Evolutionary conservation across 176 grass and related monocot genomes (phyloP), one percentile per base, ranked within the genome.

Genomic region (Panicum miliaceum): DNA sequence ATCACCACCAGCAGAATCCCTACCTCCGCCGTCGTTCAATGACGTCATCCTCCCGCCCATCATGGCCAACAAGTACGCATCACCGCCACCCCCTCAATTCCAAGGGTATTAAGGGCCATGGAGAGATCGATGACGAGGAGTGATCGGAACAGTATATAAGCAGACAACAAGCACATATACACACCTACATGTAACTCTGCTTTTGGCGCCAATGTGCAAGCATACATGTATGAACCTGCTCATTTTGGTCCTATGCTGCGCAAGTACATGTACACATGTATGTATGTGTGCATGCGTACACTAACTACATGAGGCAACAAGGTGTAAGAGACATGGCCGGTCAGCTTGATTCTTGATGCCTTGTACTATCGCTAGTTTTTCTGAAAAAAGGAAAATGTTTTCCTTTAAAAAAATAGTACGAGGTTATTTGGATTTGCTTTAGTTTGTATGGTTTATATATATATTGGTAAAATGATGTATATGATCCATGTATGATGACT

Each of bases 61-160:
- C 15, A 71, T 90, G 81, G 78, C 58, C 23, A 74, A 69, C 12
- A 67, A 81, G 1, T 90, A 92, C 41, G 84, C 88, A 0, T 90
- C 88, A 0, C 91, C 88, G 0, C 91, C 91, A 3, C 91, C 91
- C 0, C 91, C 91, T 3, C 77, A 63, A 15, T 92, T 90, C 87
- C 47, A 87, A 76, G 91, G 91, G 22, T 92, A 92, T 40, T 90
- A 90, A 90, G 56, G 23, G 0, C 3, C 34, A 51, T 11, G 0
- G 13, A 20, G 25, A 78, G 16, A 57, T 73, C 2, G 40, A 26
- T 7, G 64, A 76, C 14, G 0, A 70, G 20, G 59, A 51, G 15
- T 16, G 2, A 56, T 34, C 29, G 14, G 47, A 50, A 10, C 48
- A 50, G 12, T 26, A 73, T 62, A 64, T 37, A 26, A 73, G 57